Base-by-base conservation (phyloP, 164 flowering plant species). In the Berberis thunbergii region DNA sequence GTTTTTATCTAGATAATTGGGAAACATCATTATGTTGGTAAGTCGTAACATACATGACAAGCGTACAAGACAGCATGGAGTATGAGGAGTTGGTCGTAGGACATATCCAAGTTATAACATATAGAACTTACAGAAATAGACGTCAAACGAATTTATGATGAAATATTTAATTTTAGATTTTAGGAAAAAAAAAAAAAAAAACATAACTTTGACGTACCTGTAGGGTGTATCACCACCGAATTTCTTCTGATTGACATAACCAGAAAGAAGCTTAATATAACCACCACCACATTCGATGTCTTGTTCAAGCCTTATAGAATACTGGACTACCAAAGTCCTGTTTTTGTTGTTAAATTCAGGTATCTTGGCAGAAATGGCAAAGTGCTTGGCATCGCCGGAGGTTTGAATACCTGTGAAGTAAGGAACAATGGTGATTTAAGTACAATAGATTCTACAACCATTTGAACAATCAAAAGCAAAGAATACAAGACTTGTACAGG, bases 201-300 rank as follows among this genome's bases (percentile, higher is more conserved):
- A 56, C 10, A 1, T 39, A 8, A 57, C 8, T 39, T 13, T 41
- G 41, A 48, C 64, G 13, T 50, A 89, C 94, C 91, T 89, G 88
- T 89, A 89, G n/a, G 96, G 96, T 26, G 94, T 84, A 70, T 89
- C 96, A 61, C 91, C 94, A 62, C 96, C 87, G 76, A 80, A 87
- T 76, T 87, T 87, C 88, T 89, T 89, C 74, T 89, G 96, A 66
- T 87, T 89, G 65, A 89, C 96, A 81, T 79, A 89, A 42, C 85
- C 86, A 61, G 96, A 89, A 45, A 76, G 86, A 74, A 89, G 89
- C 77, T 89, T 89, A 13, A 89, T 83, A 71, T 89, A 87, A 62
- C 89, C 94, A 69, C 96, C 96, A 57, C 96, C 96, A 72, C 96
- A 89, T 73, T 89, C 94, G 67, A 89, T 89, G 45, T 89, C 96